Conservation (phyloP, 2,329 filamentous ascomycete genomes). For the Hysterium pulicare region DNA sequence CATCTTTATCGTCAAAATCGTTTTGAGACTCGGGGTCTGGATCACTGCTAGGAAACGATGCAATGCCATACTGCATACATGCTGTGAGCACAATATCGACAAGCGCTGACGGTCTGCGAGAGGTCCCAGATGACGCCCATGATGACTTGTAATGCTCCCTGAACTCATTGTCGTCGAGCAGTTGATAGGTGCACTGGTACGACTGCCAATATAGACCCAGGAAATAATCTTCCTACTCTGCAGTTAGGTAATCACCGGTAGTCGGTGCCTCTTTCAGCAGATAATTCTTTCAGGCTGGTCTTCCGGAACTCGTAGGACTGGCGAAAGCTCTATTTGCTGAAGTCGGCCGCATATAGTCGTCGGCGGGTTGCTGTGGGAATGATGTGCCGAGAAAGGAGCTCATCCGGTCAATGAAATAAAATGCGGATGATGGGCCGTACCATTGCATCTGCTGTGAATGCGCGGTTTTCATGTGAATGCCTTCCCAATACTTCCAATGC, state of each 20-base stretch:
- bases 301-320: conserved; percentile 10
- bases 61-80: conserved; percentile 49
- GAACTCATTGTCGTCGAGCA: conserved; percentile 47
- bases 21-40: conserved; percentile 5
- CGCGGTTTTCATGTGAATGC: conserved; percentile 38
- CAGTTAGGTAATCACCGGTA: conserved; percentile 31
- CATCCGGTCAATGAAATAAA: conserved; percentile 46
- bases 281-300: conserved; percentile 4
- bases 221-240: conserved; percentile 47
- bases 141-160: conserved; percentile 39
- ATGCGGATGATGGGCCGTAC: conserved; percentile 46
- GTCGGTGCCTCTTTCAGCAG: conserved; percentile 8
- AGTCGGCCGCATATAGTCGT: conserved; percentile 24
- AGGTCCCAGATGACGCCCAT: conserved; percentile 15
- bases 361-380: conserved; percentile 25
- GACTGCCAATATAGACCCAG: conserved; percentile 49
- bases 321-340: conserved; percentile 14
- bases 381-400: conserved; percentile 34
- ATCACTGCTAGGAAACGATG: conserved; percentile 12
- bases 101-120: conserved; percentile 46
- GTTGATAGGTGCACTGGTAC: conserved; percentile 42
- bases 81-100: conserved; percentile 53
- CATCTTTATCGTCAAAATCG: conserved; percentile 28
- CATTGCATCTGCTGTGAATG: conserved; percentile 38
- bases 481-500: conserved; percentile 35